Evolutionary conservation across 2,329 filamentous ascomycete genomes (phyloP).

Genomic region (Verticillium zaregamsianum): DNA sequence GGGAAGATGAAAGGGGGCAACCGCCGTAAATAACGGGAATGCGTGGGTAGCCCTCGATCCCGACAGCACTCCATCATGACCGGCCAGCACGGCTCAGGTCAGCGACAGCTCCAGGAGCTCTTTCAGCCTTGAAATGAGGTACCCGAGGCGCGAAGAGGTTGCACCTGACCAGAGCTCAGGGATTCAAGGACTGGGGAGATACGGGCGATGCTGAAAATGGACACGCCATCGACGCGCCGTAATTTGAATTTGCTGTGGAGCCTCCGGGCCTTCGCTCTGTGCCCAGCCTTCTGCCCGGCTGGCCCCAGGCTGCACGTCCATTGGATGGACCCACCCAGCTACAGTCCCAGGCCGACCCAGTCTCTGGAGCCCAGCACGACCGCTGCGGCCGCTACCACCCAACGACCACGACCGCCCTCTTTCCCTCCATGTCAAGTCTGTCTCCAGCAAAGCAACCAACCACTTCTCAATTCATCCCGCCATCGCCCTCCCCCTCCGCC

Average conservation of each 20-base stretch:
- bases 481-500: neutral
- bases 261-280: neutral
- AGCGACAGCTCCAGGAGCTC: neutral
- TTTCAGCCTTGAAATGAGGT: neutral
- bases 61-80: too few relatives aligned
- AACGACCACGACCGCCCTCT: neutral
- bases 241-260: constrained; percentile 3
- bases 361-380: neutral
- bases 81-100: neutral
- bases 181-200: neutral
- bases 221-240: neutral
- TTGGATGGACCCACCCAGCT: neutral
- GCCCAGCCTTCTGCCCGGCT: neutral
- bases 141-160: neutral
- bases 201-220: neutral
- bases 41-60: too few relatives aligned
- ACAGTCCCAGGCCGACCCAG: neutral
- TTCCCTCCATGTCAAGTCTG: neutral
- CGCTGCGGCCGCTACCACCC: neutral
- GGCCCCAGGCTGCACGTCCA: neutral
- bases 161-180: neutral
- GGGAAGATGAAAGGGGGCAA: too few relatives aligned
- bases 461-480: neutral
- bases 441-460: neutral
- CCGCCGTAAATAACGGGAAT: too few relatives aligned